These are phyloP conservation scores for Eutrema japonicum DNA, from an alignment of 345 rosid species.

Conservation along the genomic window DNA sequence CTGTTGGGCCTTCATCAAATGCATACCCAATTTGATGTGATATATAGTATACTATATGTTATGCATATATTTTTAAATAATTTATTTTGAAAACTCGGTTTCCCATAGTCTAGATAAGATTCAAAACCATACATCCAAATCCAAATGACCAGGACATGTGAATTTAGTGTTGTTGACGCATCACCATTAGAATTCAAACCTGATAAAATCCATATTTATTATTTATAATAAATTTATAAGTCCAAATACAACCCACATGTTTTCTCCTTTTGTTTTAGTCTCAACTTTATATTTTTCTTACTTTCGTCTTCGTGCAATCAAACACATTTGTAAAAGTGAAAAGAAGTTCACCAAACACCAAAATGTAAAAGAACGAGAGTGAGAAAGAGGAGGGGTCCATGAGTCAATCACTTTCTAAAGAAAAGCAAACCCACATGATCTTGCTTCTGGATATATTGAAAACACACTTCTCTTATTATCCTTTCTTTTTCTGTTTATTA, in stretches of 20 bases:
- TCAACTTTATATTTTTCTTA: not conserved
- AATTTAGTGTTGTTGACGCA: no score
- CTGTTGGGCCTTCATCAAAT: no score
- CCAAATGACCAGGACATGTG: not conserved
- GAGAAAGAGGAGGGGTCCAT: slow-evolving; percentile 34
- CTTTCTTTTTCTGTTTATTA: slow-evolving; percentile 3
- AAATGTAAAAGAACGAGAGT: slow-evolving; percentile 24
- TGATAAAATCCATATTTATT: no score
- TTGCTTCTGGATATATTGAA: slow-evolving; percentile 40
- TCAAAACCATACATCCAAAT: not conserved
- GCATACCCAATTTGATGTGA: no score
- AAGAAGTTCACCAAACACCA: slow-evolving; percentile 43
- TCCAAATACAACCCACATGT: not conserved
- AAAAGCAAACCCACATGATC: slow-evolving; percentile 45
- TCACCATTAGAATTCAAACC: no score
- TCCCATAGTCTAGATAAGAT: not conserved
- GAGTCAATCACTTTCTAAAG: slow-evolving; percentile 42
- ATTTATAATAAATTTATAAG: no score
- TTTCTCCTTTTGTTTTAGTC: not conserved
- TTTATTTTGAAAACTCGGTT: not conserved
- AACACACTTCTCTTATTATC: slow-evolving; percentile 34
- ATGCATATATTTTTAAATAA: no score
- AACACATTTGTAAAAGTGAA: slow-evolving; percentile 33
- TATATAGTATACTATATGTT: no score
- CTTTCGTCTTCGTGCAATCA: slow-evolving; percentile 30